A percentile compares a stretch with the other conserved stretches of the same genome.
Conservation (phyloP, 441 rosid species). For the Theobroma grandiflorum region DNA sequence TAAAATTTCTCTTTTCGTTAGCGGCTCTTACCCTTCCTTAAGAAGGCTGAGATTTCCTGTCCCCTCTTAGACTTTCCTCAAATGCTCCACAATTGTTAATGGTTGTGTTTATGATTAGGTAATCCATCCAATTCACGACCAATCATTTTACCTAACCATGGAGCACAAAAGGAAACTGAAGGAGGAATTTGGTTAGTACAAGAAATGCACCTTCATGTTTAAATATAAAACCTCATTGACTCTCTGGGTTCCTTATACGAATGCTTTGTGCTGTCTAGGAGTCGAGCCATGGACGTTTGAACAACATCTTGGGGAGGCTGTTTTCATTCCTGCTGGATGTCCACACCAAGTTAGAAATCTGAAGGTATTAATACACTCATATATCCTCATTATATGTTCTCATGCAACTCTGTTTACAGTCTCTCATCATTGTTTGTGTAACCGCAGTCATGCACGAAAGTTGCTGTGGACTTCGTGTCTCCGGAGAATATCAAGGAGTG, state of each 20-base stretch:
- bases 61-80: neutral
- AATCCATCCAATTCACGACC: constrained; percentile 90
- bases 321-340: constrained; percentile 95
- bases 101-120: constrained; percentile 47
- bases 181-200: constrained; percentile 73
- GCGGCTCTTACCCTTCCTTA: neutral
- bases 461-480: constrained; percentile 89
- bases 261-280: constrained; percentile 43
- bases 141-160: constrained; percentile 66
- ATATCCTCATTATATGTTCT: neutral
- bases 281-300: constrained; percentile 95
- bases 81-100: constrained; percentile 5
- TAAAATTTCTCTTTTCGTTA: neutral
- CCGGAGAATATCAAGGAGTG: constrained; percentile 85
- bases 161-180: constrained; percentile 84
- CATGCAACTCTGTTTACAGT: neutral
- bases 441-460: constrained; percentile 87
- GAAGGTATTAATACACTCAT: constrained; percentile 52
- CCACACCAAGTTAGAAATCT: constrained; percentile 97
- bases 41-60: neutral
- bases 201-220: neutral
- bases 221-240: neutral
- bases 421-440: constrained; percentile 8
- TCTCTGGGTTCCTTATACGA: neutral
- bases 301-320: constrained; percentile 85